Evolutionary conservation across 2,329 filamentous ascomycete genomes (phyloP).

Genomic region (Penicillium psychrosexuale): DNA sequence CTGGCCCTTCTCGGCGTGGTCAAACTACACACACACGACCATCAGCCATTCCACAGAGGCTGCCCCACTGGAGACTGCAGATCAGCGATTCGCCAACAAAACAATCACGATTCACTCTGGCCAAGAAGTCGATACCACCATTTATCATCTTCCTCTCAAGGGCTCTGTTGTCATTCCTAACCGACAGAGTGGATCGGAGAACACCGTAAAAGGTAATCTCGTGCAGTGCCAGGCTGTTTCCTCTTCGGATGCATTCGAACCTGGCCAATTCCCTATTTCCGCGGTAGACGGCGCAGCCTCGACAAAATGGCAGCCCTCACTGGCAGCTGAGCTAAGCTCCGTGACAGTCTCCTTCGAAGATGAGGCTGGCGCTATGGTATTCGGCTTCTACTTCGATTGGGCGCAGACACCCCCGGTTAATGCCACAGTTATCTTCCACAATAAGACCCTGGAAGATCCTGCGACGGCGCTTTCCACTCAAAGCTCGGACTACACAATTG

Average conservation of each 20-base stretch:
- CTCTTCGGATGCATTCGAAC: constrained; percentile 49
- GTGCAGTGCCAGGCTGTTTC: constrained; percentile 60
- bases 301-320: constrained; percentile 64
- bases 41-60: constrained; percentile 52
- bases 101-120: constrained; percentile 61
- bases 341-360: constrained; percentile 56
- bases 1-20: constrained; percentile 58
- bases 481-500: constrained; percentile 18
- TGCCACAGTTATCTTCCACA: constrained; percentile 56
- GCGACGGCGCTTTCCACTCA: constrained; percentile 12
- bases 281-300: constrained; percentile 64
- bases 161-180: constrained; percentile 57
- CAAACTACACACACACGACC: constrained; percentile 64
- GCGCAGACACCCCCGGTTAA: constrained; percentile 53
- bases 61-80: constrained; percentile 50
- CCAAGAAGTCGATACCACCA: constrained; percentile 39
- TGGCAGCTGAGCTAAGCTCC: constrained; percentile 50
- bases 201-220: constrained; percentile 59
- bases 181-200: constrained; percentile 53
- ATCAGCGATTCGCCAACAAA: constrained; percentile 51
- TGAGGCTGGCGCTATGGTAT: constrained; percentile 28
- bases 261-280: constrained; percentile 67
- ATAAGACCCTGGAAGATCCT: constrained; percentile 37
- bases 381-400: constrained; percentile 59
- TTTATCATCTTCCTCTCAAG: constrained; percentile 49